Evolutionary conservation across 345 rosid genomes (phyloP), one percentile per base, ranked within the genome.

Genomic region (thale cress (Arabidopsis thaliana)): DNA sequence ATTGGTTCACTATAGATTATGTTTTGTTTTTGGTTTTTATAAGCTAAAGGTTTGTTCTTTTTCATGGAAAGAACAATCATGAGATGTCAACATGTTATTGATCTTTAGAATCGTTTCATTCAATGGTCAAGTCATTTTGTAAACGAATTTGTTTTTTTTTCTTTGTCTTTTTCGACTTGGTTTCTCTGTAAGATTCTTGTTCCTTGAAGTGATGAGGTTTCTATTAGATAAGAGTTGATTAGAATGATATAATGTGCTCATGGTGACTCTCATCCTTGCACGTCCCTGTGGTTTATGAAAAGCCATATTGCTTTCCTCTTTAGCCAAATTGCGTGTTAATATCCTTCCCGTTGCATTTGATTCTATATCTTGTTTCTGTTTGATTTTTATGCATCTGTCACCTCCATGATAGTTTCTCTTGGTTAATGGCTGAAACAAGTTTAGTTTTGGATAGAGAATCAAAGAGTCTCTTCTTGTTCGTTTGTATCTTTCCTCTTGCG

Each of bases 331-430:
- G 50, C n/a, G 53, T 10, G 40, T 50, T 25, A 59, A 28, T 41
- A 38, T 20, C 32, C 12, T 51, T 46, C 59, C 44, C 60, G 41
- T 52, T 76, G 74, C 73, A 73, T 42, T 65, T 45, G 82, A 78
- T 67, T 78, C 78, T 74, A 67, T 65, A 49, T 71, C 44, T 73
- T 30, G 44, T 51, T 51, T 78, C 67, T 78, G 78, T 73, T 24
- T 40, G 49, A 65, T 78, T 34, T 73, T 24, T 71, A 68, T 63
- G 67, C 69, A 46, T 71, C 65, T 63, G 8, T 66, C 64, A 11
- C 63, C 36, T 77, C 73, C 59, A 49, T 63, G 62, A 45, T 67
- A 50, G 46, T 57, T 45, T 66, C 52, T 41, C 33, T 49, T 55
- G 51, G 55, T 69, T 57, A 59, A 42, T 63, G 63, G 68, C 59